Evolutionary conservation across 352 stramenopile genomes (phyloP), one percentile per base, ranked within the genome.

Genomic region (Phytophthora sojae): DNA sequence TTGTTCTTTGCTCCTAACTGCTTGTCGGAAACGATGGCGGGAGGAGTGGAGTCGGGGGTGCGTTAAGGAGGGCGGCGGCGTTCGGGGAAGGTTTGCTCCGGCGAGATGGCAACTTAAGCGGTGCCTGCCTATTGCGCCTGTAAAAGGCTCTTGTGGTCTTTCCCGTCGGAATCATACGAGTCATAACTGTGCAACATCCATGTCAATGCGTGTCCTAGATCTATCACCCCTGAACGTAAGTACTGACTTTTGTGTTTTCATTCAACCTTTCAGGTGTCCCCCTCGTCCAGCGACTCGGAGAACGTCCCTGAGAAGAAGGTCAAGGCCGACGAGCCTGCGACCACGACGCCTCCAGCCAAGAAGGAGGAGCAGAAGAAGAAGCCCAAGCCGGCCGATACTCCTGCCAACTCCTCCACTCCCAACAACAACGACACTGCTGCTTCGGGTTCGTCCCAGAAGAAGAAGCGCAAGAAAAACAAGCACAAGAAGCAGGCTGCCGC

Each of bases 111-210:
- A 77, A 58, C 54, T 76, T 58, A 72, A 77, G 69, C 61, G 29
- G 57, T 29, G 21, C 15, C 54, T 80, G 64, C 57, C 65, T 85
- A 64, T 85, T 85, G 69, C 75, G 65, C 42, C 61, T 73, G 73
- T 86, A 91, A 89, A 88, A 89, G 80, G 80, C 80, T 85, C 69
- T 86, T 76, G 63, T 79, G 61, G 82, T 83, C 81, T 90, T 76
- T 86, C 78, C 86, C 30, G 84, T 95, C 88, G 88, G 87, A 95
- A 90, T 94, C 88, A 96, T 96, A 96, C 88, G 88, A 96, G 88
- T 96, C 88, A 96, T 96, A 96, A 94, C 88, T 92, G 83, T 92
- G 88, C 85, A 91, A 96, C 88, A 96, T 91, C 45, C 65, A 75
- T 74, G 47, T 66, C 39, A n/a, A 52, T 79, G 32, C 73, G 67